phyloP scores from a whole-genome alignment of 2,329 filamentous ascomycete genomes.

The Aspergillus fischeri region DNA sequence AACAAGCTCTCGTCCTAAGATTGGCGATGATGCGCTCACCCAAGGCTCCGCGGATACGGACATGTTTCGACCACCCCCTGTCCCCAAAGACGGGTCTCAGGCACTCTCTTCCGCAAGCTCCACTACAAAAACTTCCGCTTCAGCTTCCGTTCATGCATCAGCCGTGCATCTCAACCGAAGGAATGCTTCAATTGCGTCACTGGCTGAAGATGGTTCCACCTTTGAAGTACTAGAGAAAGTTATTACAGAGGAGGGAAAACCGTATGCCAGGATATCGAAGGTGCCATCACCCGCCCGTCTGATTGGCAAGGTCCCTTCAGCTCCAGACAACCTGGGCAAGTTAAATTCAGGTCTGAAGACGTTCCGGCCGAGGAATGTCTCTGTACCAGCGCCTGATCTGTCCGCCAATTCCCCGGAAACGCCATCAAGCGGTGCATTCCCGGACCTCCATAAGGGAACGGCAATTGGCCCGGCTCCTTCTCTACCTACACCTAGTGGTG shows the following conservation, averaged over 20 bases:
- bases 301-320: conserved; percentile 38
- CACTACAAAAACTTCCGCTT: conserved; percentile 8
- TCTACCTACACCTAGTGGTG: conserved; percentile 63
- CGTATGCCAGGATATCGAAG: conserved; percentile 24
- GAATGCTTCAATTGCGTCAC: conserved; percentile 32
- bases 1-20: conserved; percentile 49
- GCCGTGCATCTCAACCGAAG: conserved; percentile 25
- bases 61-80: conserved; percentile 20
- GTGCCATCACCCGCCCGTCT: conserved; percentile 32
- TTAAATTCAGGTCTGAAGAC: conserved; percentile 69
- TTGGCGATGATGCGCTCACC: conserved; percentile 20
- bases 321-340: conserved; percentile 52
- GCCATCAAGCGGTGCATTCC: conserved; percentile 66
- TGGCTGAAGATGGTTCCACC: conserved; percentile 37
- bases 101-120: conserved; percentile 11
- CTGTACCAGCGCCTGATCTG: conserved; percentile 56
- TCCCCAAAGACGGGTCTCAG: conserved; percentile 28
- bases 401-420: conserved; percentile 69
- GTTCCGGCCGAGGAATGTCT: conserved; percentile 70
- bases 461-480: conserved; percentile 55
- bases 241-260: conserved; percentile 43
- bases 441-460: conserved; percentile 42
- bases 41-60: conserved; percentile 24
- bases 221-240: conserved; percentile 41
- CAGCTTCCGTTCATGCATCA: conserved; percentile 13